Evolutionary conservation across 1,284 basidiomycete species (phyloP), one percentile per base, ranked within the genome.

Genomic region (Boletus semigastroideus): DNA sequence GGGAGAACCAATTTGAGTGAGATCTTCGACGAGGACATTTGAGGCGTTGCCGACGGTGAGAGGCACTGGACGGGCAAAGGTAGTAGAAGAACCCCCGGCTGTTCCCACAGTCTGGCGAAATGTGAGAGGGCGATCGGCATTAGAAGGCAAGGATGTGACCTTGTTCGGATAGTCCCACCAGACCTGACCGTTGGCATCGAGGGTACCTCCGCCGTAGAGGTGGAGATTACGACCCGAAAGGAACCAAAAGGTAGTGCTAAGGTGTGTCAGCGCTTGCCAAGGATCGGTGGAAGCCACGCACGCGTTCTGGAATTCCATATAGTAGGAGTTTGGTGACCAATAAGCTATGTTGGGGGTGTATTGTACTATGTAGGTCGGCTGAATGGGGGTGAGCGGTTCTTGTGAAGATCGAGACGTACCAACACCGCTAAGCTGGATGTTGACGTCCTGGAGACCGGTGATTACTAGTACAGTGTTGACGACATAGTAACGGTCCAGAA

Each of bases 41-140:
- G 70, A 71, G 7, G 76, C 69, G 48, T 79, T 77, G 28, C 73
- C 73, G 22, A 80, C 67, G 7, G 74, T 76, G 11, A 79, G 66
- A 10, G 76, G 74, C 34, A 79, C 63, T 1, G 78, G 77, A n/a
- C 77, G 70, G 4, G 75, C 74, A 54, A 78, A 78, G 2, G 68
- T 64, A 11, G 65, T 55, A 28, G 62, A 64, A 36, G 65, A 68
- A 42, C 62, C 59, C 8, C 49, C 52, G 1, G 56, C 49, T 1
- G 36, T 59, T 48, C 55, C 58, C 44, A 54, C 42, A 33, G 61
- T 64, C 60, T 64, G 30, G 6, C 19, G 39, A 7, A 20, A 50
- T 58, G 38, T 64, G 57, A 59, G 44, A 59, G 5, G 40, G 19
- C 13, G 44, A 42, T 40, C 39, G 13, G 22, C n/a, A 34, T 42